Base-by-base conservation (phyloP, 2,329 filamentous ascomycete species). In the Cladophialophora bantiana region DNA sequence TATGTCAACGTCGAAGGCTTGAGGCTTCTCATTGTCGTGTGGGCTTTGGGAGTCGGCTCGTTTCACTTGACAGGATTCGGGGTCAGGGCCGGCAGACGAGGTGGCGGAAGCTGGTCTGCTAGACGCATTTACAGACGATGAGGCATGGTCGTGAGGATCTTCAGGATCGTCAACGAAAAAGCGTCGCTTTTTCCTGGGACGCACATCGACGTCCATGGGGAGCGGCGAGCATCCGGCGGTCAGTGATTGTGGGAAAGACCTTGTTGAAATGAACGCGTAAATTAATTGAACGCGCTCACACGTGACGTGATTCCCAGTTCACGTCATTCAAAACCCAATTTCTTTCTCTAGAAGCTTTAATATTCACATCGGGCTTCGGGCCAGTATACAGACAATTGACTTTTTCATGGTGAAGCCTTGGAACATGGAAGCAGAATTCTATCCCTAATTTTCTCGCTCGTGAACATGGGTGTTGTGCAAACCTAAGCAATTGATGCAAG, bases 111-210 rank as follows among this genome's bases (percentile, higher is more conserved):
- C 74, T 71, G 64, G 74, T 76, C 69, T 60, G 54, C 62, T 68
- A 62, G 77, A 73, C 63, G 76, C 72, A 58, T 75, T 68, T 20
- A 72, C 54, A 74, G 74, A 64, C 13, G 72, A 69, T 35, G 75
- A 72, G 35, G 68, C 59, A 48, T 76, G 70, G 52, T 67, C 73
- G 9, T 73, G 63, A 65, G 64, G 40, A 66, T 70, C 57, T 73
- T 72, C 67, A 10, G 79, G 77, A 34, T 85, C 82, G 53, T 88
- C 85, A 15, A 83, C 80, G 71, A 90, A 89, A 77, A 89, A 89
- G 34, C 87, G 84, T 68, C 85, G 82, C 77, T 88, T 88, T 77
- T 90, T 90, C 31, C 78, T 76, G 4, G 87, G 88, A 20, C 84
- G 79, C 53, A 86, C 81, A 58, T 86, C 81, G 54, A 83, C 74